A percentile compares a stretch with the other conserved stretches of the same genome.
Evolutionary conservation across 73 alveolate species (phyloP).

Genomic region (Durusdinium trenchii): DNA sequence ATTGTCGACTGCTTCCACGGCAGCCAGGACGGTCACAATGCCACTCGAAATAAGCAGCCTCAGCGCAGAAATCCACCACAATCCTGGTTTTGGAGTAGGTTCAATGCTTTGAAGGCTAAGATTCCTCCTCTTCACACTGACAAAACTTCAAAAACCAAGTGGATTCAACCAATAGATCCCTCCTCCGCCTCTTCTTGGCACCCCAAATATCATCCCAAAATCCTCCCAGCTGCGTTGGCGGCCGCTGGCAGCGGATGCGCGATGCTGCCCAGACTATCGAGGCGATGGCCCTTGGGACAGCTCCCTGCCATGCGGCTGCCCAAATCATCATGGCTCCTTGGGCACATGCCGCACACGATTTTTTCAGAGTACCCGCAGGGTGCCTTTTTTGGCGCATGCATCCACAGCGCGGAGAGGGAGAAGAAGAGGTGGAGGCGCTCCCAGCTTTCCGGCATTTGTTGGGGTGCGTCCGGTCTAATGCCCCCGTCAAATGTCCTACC

Average conservation of each 20-base stretch:
- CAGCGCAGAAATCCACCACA: not conserved
- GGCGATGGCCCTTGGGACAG: constrained; percentile 59
- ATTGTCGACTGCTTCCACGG: constrained; percentile 30
- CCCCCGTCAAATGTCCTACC: too few species aligned
- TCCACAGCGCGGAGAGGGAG: too few species aligned
- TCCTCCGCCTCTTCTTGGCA: too few species aligned
- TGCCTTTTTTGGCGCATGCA: too few species aligned
- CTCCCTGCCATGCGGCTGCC: constrained; percentile 56
- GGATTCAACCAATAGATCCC: not conserved
- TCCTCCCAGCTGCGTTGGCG: constrained; percentile 11
- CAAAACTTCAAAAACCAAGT: not conserved
- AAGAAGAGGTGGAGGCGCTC: too few species aligned
- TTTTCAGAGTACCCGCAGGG: too few species aligned
- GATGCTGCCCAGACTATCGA: constrained; percentile 53
- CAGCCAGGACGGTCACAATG: constrained; percentile 84
- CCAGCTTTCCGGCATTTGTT: too few species aligned
- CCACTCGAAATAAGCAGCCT: constrained; percentile 77
- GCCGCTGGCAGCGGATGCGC: constrained; percentile 51
- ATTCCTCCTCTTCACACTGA: too few species aligned
- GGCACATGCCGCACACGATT: not conserved
- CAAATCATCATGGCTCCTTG: constrained; percentile 46
- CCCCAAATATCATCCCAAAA: not conserved
- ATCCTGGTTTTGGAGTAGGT: not conserved
- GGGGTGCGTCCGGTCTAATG: too few species aligned
- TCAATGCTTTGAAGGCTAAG: too few species aligned